Evolutionary conservation across 2,329 filamentous ascomycete genomes (phyloP).

Genomic region (Pseudogymnoascus sp.): DNA sequence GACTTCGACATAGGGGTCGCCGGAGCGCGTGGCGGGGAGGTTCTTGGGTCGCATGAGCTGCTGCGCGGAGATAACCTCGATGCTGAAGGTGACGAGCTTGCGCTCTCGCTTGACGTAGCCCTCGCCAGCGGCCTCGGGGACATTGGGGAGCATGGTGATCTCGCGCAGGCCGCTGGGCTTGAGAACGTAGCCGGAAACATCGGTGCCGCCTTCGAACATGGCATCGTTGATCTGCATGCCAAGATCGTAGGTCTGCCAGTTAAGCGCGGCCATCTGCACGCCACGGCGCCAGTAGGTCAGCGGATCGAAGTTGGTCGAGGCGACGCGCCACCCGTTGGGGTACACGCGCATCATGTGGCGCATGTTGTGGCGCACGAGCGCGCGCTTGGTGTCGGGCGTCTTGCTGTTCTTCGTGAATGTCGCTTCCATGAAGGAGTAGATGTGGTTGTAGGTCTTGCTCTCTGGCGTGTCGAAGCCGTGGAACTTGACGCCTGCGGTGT

Average conservation of each 20-base stretch:
- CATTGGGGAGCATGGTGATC: conserved; percentile 53
- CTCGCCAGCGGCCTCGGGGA: conserved; percentile 42
- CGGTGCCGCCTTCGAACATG: conserved; percentile 88
- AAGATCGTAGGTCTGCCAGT: conserved; percentile 97
- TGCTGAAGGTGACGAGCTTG: conserved; percentile 75
- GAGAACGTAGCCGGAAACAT: conserved; percentile 84
- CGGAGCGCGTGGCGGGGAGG: conserved; percentile 63
- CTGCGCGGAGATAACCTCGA: conserved; percentile 89
- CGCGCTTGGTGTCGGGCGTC: conserved; percentile 66
- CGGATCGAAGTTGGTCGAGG: conserved; percentile 91
- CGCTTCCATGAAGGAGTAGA: conserved; percentile 89
- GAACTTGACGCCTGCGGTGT: conserved; percentile 71
- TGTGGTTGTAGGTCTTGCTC: conserved; percentile 85
- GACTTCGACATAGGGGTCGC: conserved; percentile 92
- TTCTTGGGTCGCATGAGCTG: conserved; percentile 80
- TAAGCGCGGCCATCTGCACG: conserved; percentile 95
- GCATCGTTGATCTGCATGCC: conserved; percentile 95
- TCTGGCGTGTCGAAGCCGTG: conserved; percentile 70
- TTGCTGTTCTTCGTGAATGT: conserved; percentile 78
- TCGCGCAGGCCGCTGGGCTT: conserved; percentile 83
- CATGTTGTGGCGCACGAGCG: conserved; percentile 85
- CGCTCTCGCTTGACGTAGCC: conserved; percentile 63
- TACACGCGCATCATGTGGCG: conserved; percentile 91
- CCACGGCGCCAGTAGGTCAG: conserved; percentile 89
- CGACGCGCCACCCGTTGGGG: conserved; percentile 72